A percentile compares a stretch with the other conserved stretches of the same genome.
Conservation (phyloP, 352 stramenopile genomes). For the Sclerospora graminicola region DNA sequence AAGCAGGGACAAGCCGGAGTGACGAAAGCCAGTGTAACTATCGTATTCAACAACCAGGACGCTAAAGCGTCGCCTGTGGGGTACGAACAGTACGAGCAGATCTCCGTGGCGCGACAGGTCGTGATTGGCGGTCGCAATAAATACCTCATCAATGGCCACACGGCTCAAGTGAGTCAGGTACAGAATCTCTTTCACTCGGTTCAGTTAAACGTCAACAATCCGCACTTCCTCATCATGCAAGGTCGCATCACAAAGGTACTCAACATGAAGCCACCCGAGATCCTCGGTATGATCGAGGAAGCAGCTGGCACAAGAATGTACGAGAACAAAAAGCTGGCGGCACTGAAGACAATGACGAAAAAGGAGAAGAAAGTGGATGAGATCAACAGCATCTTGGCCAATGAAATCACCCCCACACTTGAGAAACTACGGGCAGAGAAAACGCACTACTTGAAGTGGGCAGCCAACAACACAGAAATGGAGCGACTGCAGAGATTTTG, state of each 20-base stretch:
- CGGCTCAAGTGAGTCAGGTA: constrained; percentile 94
- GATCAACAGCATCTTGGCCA: constrained; percentile 95
- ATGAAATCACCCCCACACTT: constrained; percentile 99
- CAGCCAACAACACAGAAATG: constrained; percentile 97
- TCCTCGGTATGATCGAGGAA: constrained; percentile 99
- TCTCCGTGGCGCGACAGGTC: constrained; percentile 97
- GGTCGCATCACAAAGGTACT: constrained; percentile 98
- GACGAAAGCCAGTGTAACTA: constrained; percentile 97
- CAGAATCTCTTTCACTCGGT: constrained; percentile 99
- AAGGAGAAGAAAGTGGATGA: constrained; percentile 99
- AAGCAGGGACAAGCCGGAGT: constrained; percentile 99
- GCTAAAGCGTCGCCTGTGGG: constrained; percentile 86
- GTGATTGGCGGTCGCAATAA: constrained; percentile 99
- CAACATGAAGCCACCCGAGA: constrained; percentile 99
- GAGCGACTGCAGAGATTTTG: constrained; percentile 95
- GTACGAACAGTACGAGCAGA: constrained; percentile 97
- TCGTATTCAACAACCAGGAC: constrained; percentile 99
- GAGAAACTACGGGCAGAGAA: constrained; percentile 96
- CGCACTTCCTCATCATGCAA: constrained; percentile 99
- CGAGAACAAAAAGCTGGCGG: constrained; percentile 97
- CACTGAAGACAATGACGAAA: constrained; percentile 99
- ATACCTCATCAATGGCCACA: constrained; percentile 99
- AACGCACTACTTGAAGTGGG: constrained; percentile 97
- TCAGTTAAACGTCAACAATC: constrained; percentile 99
- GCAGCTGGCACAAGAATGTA: constrained; percentile 99